Base-by-base conservation (phyloP, 129 eudicot species). In the Flaveria ramosissima region DNA sequence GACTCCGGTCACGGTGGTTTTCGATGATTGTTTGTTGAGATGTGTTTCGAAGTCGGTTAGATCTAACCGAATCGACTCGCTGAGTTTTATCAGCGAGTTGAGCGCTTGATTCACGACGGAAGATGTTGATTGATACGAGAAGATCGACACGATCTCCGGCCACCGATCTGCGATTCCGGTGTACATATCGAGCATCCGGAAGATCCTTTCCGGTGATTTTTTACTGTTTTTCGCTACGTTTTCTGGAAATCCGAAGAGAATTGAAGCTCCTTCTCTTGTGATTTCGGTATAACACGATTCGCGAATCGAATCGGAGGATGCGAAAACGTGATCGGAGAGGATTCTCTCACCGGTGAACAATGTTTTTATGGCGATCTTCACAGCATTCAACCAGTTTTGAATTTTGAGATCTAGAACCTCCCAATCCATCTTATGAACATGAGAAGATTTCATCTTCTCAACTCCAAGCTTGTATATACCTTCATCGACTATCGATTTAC, bases 401-500 rank as follows among this genome's bases (percentile, higher is more conserved):
- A 87, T 88, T 41, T 76, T 88, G 68, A 64, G 15, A 57, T 92
- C 96, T 50, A 92, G 60, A 61, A 71, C 84, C 59, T 76, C 77
- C 85, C 88, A 83, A 46, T 86, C 88, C 86, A 86, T 68, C 59
- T 87, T 92, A 7, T 84, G 89, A 60, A 88, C 76, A 24, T 81
- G 88, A 2, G 85, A 24, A 6, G 88, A 41, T 43, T 52, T 77
- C 55, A 81, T 12, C 50, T 85, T 83, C 68, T 84, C 89, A 3
- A 88, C 90, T 0, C 93, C 96, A 0, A 92, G 89, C 70, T 67
- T 84, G 55, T 82, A 87, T 1, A 92, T 79, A 0, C 89, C 88
- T 80, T 92, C 96, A 66, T 92, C 96, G 1, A 92, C 96, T 14
- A 89, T 84, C 41, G 97, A 92, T 77, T 84, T 89, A 0, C 97